Percentiles rank a stretch among this genome's conserved stretches.
Evolutionary conservation across 1,139 yeast genomes (phyloP).

Genomic region (Lodderomyces theae): DNA sequence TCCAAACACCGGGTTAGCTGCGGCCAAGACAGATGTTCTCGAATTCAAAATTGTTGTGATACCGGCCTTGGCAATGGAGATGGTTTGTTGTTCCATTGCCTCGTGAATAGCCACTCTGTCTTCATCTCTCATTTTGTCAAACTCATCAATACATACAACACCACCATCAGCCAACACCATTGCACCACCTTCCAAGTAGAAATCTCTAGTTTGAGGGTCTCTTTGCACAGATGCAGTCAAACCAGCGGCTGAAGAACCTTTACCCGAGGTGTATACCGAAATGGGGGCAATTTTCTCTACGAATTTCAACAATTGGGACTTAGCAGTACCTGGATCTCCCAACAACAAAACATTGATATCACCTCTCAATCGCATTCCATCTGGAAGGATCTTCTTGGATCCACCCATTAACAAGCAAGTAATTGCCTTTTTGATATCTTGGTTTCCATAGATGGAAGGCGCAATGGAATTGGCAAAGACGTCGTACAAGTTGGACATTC

Average conservation of each 20-base stretch:
- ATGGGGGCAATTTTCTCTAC: slow-evolving; percentile 95
- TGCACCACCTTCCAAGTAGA: slow-evolving; percentile 98
- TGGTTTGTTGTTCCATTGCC: slow-evolving; percentile 99
- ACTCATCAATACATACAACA: slow-evolving; percentile 98
- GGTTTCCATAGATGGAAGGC: slow-evolving; percentile 93
- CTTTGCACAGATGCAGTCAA: slow-evolving; percentile 96
- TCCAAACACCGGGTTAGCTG: slow-evolving; percentile 97
- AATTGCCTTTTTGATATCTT: slow-evolving; percentile 89
- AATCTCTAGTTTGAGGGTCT: slow-evolving; percentile 83
- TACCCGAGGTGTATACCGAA: slow-evolving; percentile 95
- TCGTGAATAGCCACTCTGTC: slow-evolving; percentile 99
- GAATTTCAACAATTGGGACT: slow-evolving; percentile 89
- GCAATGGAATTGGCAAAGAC: slow-evolving; percentile 88
- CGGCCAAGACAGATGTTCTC: slow-evolving; percentile 93
- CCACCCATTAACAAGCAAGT: slow-evolving; percentile 94
- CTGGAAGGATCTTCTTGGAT: slow-evolving; percentile 86
- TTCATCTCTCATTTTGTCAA: slow-evolving; percentile 98
- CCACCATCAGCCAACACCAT: slow-evolving; percentile 99
- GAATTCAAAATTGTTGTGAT: slow-evolving; percentile 94
- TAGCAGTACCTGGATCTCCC: slow-evolving; percentile 99
- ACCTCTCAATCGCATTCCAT: slow-evolving; percentile 95
- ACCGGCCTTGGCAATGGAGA: slow-evolving; percentile 99
- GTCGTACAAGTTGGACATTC: slow-evolving; percentile 81
- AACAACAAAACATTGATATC: slow-evolving; percentile 88
- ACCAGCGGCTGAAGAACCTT: slow-evolving; percentile 99